Conservation (phyloP, 2,329 filamentous ascomycete species). For the Aspergillus proliferans region DNA sequence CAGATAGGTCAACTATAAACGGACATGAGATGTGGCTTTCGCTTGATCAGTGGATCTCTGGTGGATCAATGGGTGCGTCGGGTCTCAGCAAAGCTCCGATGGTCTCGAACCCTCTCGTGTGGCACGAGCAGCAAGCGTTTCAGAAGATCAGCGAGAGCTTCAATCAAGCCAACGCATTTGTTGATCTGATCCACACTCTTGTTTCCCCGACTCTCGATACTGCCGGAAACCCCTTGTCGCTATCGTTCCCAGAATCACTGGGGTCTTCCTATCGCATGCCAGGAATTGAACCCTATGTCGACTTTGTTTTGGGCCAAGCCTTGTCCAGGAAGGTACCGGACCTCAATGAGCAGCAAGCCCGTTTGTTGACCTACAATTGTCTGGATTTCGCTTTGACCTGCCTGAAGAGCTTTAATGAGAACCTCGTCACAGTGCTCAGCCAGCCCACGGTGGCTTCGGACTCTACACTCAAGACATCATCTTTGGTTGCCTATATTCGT, state of each 20-base stretch:
- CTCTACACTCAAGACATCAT: constrained; percentile 64
- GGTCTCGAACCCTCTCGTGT: constrained; percentile 34
- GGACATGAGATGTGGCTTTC: constrained; percentile 71
- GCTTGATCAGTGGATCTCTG: constrained; percentile 73
- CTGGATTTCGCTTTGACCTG: constrained; percentile 77
- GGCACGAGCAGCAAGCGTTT: constrained; percentile 58
- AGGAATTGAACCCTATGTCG: constrained; percentile 86
- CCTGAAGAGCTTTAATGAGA: constrained; percentile 84
- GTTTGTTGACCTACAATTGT: constrained; percentile 70
- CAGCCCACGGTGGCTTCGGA: constrained; percentile 71
- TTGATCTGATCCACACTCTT: constrained; percentile 68
- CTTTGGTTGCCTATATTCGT: constrained; percentile 71
- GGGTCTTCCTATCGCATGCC: constrained; percentile 71
- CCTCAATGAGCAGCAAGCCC: constrained; percentile 62
- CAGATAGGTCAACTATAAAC: constrained; percentile 62
- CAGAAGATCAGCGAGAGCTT: constrained; percentile 70
- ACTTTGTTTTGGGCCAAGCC: constrained; percentile 78
- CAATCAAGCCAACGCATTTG: constrained; percentile 79
- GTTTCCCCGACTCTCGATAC: constrained; percentile 51
- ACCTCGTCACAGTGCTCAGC: constrained; percentile 79
- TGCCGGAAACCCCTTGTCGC: constrained; percentile 58
- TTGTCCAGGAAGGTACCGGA: constrained; percentile 64
- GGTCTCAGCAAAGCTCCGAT: constrained; percentile 44
- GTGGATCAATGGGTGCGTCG: constrained; percentile 35
- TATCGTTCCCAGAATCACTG: constrained; percentile 83